Base-by-base conservation (phyloP, 352 stramenopile genomes). In the Pseudoperonospora humuli region DNA sequence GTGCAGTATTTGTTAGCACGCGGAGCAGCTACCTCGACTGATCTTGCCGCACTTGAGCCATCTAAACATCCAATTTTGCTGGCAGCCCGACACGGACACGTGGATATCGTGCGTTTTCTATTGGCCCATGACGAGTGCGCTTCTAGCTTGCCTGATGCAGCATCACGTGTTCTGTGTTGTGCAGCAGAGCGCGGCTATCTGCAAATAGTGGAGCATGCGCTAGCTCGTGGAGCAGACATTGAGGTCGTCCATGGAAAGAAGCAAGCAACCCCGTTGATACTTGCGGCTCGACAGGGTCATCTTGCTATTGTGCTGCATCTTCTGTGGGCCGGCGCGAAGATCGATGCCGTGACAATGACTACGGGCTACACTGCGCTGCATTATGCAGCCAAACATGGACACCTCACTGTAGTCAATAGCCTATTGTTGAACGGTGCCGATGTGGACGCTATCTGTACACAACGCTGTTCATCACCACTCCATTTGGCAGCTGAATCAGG, bases 351-450 rank as follows among this genome's bases (percentile, higher is more conserved):
- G n/a, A 67, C 64, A 14, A 40, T 35, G 7, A 48, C 62, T 7
- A 70, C 54, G 14, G 67, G 67, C 19, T 79, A 79, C 48, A 75
- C 64, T 2, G 66, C 66, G 7, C 46, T 81, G 36, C 64, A 75
- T 40, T 72, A 77, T 35, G 69, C 69, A 18, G 56, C 67, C 25
- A 72, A 67, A n/a, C 53, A 77, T 31, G 69, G 69, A 6, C 66
- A 77, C 31, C 27, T 77, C 32, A 78, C 63, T 36, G 62, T 81
- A 34, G 70, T 74, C 20, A 77, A 77, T 45, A 76, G 61, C 25
- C 47, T 81, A 38, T 38, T 78, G 47, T 48, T 81, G 15, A 75
- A 78, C 21, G 67, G 66, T 14, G 66, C 66, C 23, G 57, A 75
- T 39, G 64, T 81, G 11, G 61, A 76, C 15, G 69, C 64, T 18